Evolutionary conservation across 106 monocot species (phyloP), one percentile per base, ranked within the genome.

Genomic region (Chionographis japonica): DNA sequence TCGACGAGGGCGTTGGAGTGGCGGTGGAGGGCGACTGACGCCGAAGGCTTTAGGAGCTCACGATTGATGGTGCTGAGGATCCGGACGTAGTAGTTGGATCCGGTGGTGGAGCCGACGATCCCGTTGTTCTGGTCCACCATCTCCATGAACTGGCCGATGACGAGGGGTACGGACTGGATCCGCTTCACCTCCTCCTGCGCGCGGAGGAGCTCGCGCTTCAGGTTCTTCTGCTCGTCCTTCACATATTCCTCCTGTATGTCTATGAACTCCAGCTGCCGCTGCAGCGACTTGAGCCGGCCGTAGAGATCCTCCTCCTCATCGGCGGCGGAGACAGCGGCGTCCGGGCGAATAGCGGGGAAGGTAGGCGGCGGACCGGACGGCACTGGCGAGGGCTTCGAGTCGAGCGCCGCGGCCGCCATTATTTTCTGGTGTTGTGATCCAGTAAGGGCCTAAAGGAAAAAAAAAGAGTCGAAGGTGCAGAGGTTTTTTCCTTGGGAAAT

Each of bases 171-270:
- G 12, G 93, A 93, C 79, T 98, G 97, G 73, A 98, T 98, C 70
- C 98, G 72, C 83, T 98, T 98, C n/a, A 93, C 98, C 84, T 98
- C 98, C 80, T 98, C 98, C 85, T 98, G 98, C 0, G 98, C 93
- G 37, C 93, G 84, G 27, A 98, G 85, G 19, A 81, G 81, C 87
- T 98, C 98, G 14, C 98, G 73, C 83, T 98, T 98, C n/a, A 98
- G 97, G 72, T 98, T 98, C 90, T 93, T 98, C 75, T 81, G 92
- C 79, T 98, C 97, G 72, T 98, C 97, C 79, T 95, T 95, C n/a
- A 91, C 88, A 77, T 95, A 95, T 73, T 95, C 91, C 77, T 95
- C 94, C 65, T 95, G 95, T 69, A 95, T 91, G 64, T 91, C 91
- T 71, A 95, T 75, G 84, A 98, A 98, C 79, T 93, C 93, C 12